phyloP scores from a whole-genome alignment of 176 grass and related monocot species.

The Eremochloa ophiuroides region DNA sequence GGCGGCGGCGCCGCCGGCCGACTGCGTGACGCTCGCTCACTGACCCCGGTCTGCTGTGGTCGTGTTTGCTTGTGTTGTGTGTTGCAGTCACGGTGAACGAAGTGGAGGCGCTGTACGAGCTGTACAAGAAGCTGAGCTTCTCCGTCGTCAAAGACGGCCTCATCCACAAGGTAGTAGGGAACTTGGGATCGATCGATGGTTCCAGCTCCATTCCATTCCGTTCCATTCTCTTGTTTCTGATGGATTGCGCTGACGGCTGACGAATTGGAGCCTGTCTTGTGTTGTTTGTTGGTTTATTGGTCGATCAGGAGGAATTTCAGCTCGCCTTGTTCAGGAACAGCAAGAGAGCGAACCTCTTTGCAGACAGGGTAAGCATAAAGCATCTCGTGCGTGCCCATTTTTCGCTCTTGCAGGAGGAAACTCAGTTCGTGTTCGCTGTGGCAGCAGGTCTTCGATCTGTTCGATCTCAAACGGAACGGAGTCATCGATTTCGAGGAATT shows the following conservation, averaged over 20 bases:
- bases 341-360: slow-evolving; percentile 59
- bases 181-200: background rate
- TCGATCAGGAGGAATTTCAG: slow-evolving; percentile 66
- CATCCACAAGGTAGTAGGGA: slow-evolving; percentile 68
- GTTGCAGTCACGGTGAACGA: slow-evolving; percentile 73
- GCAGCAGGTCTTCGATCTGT: slow-evolving; percentile 67
- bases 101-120: slow-evolving; percentile 70
- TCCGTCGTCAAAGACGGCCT: slow-evolving; percentile 79
- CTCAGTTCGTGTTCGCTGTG: background rate
- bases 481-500: slow-evolving; percentile 83
- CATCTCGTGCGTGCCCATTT: background rate
- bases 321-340: slow-evolving; percentile 73
- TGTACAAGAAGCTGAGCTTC: slow-evolving; percentile 67
- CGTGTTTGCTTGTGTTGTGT: background rate
- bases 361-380: slow-evolving; percentile 49
- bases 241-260: background rate
- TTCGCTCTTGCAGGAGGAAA: background rate
- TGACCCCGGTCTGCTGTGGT: background rate
- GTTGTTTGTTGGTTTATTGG: no score
- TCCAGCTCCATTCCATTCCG: background rate
- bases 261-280: background rate
- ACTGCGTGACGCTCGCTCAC: background rate
- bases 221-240: background rate
- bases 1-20: background rate
- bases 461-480: slow-evolving; percentile 65